Evolutionary conservation across 148 eudicot species (phyloP).

Genomic region (Chenopodium quinoa): DNA sequence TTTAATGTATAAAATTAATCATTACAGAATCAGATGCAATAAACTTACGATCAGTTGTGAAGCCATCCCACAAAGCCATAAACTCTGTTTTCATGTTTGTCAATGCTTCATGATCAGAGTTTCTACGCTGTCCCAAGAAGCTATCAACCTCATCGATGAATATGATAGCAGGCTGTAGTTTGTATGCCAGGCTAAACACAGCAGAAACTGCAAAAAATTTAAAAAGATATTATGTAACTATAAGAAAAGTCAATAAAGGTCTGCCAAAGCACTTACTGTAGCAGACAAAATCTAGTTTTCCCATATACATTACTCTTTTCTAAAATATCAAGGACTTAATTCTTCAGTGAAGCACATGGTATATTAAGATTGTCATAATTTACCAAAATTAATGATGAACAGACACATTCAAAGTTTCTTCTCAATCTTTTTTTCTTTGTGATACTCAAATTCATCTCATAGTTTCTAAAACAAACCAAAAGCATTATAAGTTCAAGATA

Average conservation of each 20-base stretch:
- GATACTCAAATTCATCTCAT: background rate
- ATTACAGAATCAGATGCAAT: background rate
- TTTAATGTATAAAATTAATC: background rate
- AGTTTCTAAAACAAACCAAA: background rate
- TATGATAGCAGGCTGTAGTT: slow-evolving; percentile 94
- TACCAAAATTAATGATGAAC: background rate
- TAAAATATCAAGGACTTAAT: background rate
- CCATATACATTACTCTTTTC: background rate
- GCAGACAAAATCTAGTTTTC: background rate
- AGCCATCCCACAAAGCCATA: slow-evolving; percentile 97
- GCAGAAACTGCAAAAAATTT: slow-evolving; percentile 70
- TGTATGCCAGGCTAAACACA: slow-evolving; percentile 89
- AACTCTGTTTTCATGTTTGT: slow-evolving; percentile 90
- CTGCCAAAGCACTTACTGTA: background rate
- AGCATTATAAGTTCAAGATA: background rate
- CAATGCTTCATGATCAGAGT: slow-evolving; percentile 78
- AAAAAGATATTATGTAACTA: slow-evolving; percentile 6
- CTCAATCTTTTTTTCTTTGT: too few species aligned
- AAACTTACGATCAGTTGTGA: slow-evolving; percentile 80
- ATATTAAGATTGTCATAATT: background rate
- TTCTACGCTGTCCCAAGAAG: slow-evolving; percentile 86
- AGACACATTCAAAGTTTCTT: background rate
- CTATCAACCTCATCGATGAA: slow-evolving; percentile 95
- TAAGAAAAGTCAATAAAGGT: background rate
- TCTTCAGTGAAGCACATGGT: background rate